These are phyloP conservation scores for Lablab purpureus DNA, from an alignment of 306 rosid species.

Conservation along the genomic window DNA sequence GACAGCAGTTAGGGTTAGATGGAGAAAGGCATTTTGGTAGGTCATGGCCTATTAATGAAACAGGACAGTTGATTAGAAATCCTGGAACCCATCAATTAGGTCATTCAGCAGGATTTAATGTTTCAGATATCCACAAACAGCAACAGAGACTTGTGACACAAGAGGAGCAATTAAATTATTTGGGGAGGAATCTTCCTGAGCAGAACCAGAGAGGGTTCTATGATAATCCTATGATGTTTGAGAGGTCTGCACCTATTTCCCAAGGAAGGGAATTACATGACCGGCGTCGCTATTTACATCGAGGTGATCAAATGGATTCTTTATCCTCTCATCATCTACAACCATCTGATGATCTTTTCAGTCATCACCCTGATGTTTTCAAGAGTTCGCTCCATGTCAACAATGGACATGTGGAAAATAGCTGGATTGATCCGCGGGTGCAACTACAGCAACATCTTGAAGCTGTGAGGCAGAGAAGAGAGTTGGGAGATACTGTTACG, in stretches of 20 bases:
- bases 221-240: conserved; percentile 62
- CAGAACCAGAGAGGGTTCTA: conserved; percentile 61
- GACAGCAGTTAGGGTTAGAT: conserved; percentile 68
- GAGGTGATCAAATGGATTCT: conserved; percentile 55
- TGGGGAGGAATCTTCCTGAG: conserved; percentile 61
- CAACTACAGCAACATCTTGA: conserved; percentile 60
- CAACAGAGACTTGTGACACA: conserved; percentile 63
- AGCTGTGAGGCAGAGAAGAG: conserved; percentile 58
- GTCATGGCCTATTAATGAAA: conserved; percentile 59
- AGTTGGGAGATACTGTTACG: conserved; percentile 46
- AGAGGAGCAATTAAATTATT: conserved; percentile 66
- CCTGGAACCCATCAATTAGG: conserved; percentile 60
- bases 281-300: conserved; percentile 47
- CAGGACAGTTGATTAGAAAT: conserved; percentile 62
- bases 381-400: conserved; percentile 54
- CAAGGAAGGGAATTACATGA: conserved; percentile 63
- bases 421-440: conserved; percentile 52
- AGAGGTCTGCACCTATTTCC: conserved; percentile 65
- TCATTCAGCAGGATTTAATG: conserved; percentile 55
- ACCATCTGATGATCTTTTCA: conserved; percentile 56
- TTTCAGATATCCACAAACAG: conserved; percentile 65
- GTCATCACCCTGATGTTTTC: conserved; percentile 52
- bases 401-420: conserved; percentile 60
- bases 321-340: conserved; percentile 54
- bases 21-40: conserved; percentile 66